Base-by-base conservation (phyloP, 78 protist genomes). In the Mastigamoeba balamuthi region DNA sequence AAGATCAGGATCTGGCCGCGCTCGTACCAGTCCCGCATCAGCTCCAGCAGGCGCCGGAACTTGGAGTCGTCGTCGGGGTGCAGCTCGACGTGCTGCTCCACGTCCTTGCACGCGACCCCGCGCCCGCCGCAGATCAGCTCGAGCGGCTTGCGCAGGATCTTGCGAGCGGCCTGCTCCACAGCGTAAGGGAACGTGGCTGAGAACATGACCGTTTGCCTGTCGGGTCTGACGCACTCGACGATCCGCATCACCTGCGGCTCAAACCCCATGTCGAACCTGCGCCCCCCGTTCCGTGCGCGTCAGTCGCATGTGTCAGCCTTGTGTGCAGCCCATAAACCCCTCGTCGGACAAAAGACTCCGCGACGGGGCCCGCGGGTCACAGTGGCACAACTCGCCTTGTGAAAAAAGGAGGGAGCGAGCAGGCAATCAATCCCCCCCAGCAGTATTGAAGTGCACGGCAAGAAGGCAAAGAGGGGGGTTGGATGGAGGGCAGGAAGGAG, bases 211-310 rank as follows among this genome's bases (percentile, higher is more conserved):
- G 88, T 85, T 78, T 96, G 99, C 25, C 95, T 58, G 66, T 88
- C 90, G 6, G 97, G 97, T 29, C 95, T 85, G 36, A 85, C 72
- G 81, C 82, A 86, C 5, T 80, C 87, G 40, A 94, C 28, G 38
- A 96, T 39, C 6, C 91, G 76, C 70, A 28, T 79, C 27, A 95
- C 88, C 75, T 95, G 98, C 27, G 96, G 96, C 66, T 81, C 91
- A 69, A 90, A 88, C 36, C 96, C 99, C 84, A 94, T 69, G 77
- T 98, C 99, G 74, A 98, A 92, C 99, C n/a, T n/a, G n/a, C n/a
- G n/a, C n/a, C n/a, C n/a, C n/a, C n/a, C n/a, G n/a, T n/a, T n/a
- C n/a, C n/a, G n/a, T n/a, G n/a, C n/a, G n/a, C n/a, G n/a, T n/a
- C n/a, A n/a, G n/a, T n/a, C n/a, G n/a, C n/a, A n/a, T n/a, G n/a